Evolutionary conservation across 495 filamentous ascomycete genomes (phyloP).

Genomic region (Cercophora sp.): DNA sequence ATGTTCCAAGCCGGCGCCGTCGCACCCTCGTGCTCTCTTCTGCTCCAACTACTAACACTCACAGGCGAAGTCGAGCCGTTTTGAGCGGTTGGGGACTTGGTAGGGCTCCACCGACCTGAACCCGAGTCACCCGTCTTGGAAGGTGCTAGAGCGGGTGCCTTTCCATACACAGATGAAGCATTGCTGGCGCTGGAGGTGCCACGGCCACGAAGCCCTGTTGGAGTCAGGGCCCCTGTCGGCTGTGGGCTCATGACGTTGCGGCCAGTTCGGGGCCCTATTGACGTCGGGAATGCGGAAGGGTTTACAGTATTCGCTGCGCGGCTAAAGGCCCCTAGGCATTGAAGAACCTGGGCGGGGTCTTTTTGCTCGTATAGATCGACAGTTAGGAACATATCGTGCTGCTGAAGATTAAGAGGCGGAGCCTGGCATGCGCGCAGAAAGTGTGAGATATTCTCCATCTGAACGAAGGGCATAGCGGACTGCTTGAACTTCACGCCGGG

Average conservation of each 20-base stretch:
- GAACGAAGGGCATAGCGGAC: constrained; percentile 93
- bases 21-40: constrained; percentile 68
- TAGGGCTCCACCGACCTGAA: constrained; percentile 59
- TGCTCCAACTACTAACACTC: constrained; percentile 84
- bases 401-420: constrained; percentile 78
- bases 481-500: constrained; percentile 76
- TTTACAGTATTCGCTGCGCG: constrained; percentile 75
- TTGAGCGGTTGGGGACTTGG: constrained; percentile 48
- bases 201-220: constrained; percentile 50
- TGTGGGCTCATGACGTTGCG: constrained; percentile 65
- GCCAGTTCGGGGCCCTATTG: constrained; percentile 65
- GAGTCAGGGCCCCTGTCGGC: constrained; percentile 54
- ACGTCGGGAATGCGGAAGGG: constrained; percentile 65
- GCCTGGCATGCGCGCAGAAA: constrained; percentile 85
- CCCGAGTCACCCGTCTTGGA: constrained; percentile 45
- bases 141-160: constrained; percentile 37
- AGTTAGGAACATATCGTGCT: constrained; percentile 95
- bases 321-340: constrained; percentile 89
- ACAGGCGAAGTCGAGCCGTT: constrained; percentile 36
- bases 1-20: constrained; percentile 97
- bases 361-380: constrained; percentile 96
- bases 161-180: constrained; percentile 50
- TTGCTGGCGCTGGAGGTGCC: constrained; percentile 68
- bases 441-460: constrained; percentile 99
- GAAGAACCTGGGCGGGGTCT: constrained; percentile 93